These are phyloP conservation scores for Nemania sp. DNA, from an alignment of 2,329 filamentous ascomycete genomes.

Conservation along the genomic window DNA sequence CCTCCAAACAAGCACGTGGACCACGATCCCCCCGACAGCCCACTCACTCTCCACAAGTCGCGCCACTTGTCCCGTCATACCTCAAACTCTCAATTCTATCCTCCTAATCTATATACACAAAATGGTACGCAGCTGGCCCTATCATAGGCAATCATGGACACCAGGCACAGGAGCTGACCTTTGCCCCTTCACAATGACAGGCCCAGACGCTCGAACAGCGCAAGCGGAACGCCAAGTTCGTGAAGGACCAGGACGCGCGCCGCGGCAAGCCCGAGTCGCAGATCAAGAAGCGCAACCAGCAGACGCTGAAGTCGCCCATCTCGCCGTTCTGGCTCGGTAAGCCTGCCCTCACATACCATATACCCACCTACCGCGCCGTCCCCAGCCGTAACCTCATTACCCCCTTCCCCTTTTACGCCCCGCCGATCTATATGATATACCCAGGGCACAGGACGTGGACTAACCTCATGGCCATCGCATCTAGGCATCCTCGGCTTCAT, in stretches of 20 bases:
- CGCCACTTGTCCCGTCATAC: constrained; percentile 5
- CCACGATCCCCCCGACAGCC: background rate
- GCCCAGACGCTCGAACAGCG: constrained; percentile 86
- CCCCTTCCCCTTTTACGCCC: background rate
- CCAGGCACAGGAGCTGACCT: constrained; percentile 4
- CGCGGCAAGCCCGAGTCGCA: constrained; percentile 74
- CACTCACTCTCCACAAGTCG: background rate
- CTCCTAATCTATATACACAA: constrained; percentile 23
- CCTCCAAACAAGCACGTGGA: background rate
- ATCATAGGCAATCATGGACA: background rate
- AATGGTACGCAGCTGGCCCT: constrained; percentile 35
- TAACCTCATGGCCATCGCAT: constrained; percentile 18
- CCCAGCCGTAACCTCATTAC: background rate
- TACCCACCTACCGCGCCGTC: too few relatives aligned
- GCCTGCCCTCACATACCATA: constrained; percentile 2
- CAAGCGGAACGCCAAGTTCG: constrained; percentile 79
- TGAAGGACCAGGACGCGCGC: constrained; percentile 71
- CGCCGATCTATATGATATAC: background rate
- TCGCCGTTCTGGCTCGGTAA: constrained; percentile 66
- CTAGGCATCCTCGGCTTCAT: constrained; percentile 62
- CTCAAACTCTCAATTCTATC: background rate
- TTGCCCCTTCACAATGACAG: constrained; percentile 47
- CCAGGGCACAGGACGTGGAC: background rate
- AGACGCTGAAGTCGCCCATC: constrained; percentile 62
- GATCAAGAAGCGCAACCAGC: constrained; percentile 64